Base-by-base conservation (phyloP, 169 alveolate species). In the Plasmodium blacklocki region DNA sequence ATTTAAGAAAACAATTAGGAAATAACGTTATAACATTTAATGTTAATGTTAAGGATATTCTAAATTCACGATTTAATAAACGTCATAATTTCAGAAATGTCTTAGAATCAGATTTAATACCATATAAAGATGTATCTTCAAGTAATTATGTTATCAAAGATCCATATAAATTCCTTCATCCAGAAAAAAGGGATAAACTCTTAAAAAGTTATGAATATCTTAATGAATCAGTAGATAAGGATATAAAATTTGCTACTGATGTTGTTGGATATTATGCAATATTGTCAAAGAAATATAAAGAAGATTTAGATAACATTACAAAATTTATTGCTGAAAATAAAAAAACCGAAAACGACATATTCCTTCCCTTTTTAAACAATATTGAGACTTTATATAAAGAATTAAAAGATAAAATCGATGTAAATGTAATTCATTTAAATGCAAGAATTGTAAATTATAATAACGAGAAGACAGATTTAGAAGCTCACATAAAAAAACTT, bases 81-180 rank as follows among this genome's bases (percentile, higher is more conserved):
- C 68, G 91, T 68, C 23, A 29, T 26, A 39, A 70, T 72, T 70
- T 83, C 50, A 39, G 56, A 23, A 47, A 15, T 15, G 74, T 83
- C 0, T 29, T 70, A 43, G 45, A 59, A 15, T 68, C 18, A 19
- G 91, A 83, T n/a, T 70, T 83, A 29, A 19, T 3, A 29, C 32
- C 64, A 83, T 83, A 14, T 63, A 47, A 78, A 47, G 39, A 26
- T 18, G 0, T 2, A 14, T 9, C 70, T 32, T 50, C 78, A n/a
- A 56, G 54, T 5, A 59, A 66, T 18, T 70, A 67, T 50, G 50
- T 83, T 73, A 54, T 83, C 21, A 59, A 56, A 63, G 73, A 83
- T 32, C 86, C 91, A 43, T 83, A 68, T 43, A 68, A 83, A 49
- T 6, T 70, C 4, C 21, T 83, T 21, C 49, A 67, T n/a, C n/a